phyloP scores from a whole-genome alignment of 2,329 filamentous ascomycete species.

The Escovopsis sp. region DNA sequence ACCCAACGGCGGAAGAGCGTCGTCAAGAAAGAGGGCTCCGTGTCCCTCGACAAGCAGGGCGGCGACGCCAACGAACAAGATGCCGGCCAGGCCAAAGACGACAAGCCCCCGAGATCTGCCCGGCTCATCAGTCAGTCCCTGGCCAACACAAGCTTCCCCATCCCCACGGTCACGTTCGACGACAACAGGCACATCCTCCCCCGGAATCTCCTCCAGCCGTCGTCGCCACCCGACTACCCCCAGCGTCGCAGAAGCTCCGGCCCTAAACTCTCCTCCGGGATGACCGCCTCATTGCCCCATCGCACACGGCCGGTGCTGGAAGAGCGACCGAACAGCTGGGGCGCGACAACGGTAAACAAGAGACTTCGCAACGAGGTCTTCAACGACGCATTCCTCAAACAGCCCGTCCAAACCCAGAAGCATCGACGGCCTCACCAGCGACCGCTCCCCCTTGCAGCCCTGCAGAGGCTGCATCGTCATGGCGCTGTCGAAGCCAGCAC shows the following conservation, averaged over 20 bases:
- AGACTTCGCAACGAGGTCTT: slow-evolving; percentile 80
- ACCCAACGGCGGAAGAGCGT: slow-evolving; percentile 51
- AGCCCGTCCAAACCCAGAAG: slow-evolving; percentile 66
- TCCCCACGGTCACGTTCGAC: slow-evolving; percentile 84
- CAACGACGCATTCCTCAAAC: slow-evolving; percentile 78
- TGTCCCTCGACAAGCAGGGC: slow-evolving; percentile 19
- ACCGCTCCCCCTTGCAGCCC: slow-evolving; percentile 40
- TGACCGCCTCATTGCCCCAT: slow-evolving; percentile 2
- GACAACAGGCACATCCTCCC: slow-evolving; percentile 92
- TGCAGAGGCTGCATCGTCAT: slow-evolving; percentile 25
- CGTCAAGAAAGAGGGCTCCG: slow-evolving; percentile 33
- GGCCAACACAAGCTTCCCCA: slow-evolving; percentile 44
- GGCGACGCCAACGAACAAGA: slow-evolving; percentile 8
- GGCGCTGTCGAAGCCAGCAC: slow-evolving; percentile 29
- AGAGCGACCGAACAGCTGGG: slow-evolving; percentile 58
- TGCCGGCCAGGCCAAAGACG: slow-evolving; percentile 8
- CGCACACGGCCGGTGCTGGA: slow-evolving; percentile 28
- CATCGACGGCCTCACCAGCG: slow-evolving; percentile 58
- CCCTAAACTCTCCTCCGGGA: slow-evolving; percentile 10
- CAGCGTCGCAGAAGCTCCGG: slow-evolving; percentile 21
- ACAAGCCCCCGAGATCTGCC: slow-evolving; percentile 8
- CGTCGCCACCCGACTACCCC: slow-evolving; percentile 22
- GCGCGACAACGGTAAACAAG: slow-evolving; percentile 81
- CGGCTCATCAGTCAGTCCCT: slow-evolving; percentile 61
- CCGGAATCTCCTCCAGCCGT: slow-evolving; percentile 59